Base-by-base conservation (phyloP, 2,329 filamentous ascomycete species). In the Fonsecaea erecta region DNA sequence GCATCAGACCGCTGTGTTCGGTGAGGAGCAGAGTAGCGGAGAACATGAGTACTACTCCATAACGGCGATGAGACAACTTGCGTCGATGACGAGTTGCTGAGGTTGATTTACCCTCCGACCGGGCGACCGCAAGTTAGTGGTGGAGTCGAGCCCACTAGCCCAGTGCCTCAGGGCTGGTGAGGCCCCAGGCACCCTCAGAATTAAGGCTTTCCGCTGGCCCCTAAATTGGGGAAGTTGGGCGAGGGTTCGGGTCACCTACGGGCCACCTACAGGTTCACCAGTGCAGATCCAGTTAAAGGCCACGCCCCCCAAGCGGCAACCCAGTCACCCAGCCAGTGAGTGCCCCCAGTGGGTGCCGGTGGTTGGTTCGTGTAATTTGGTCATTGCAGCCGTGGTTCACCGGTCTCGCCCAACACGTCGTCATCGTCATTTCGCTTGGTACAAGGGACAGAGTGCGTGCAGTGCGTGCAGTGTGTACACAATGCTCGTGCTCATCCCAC, bases 51-150 rank as follows among this genome's bases (percentile, higher is more conserved):
- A 46, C 40, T 46, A 12, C 40, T 4, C 40, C 3, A 16, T 9
- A 32, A 9, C 9, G 30, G 4, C 9, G 30, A 32, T 32, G 6
- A 34, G 32, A 34, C 32, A 34, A 34, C 5, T 9, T 34, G 32
- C 43, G 18, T 26, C 43, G 18, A 14, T 24, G 55, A 18, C 28
- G 43, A 58, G 55, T n/a, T 46, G 40, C 30, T 34, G 46, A 52
- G 18, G 57, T 60, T 52, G 57, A 60, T 60, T 60, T 60, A 60
- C 57, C 46, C 57, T 60, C 57, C 55, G 55, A 18, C 55, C 28
- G 30, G n/a, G 32, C 43, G 30, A 60, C 57, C 46, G 30, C 35
- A 34, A 35, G 4, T 40, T 11, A 26, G 21, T 11, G 43, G 53
- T 40, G 53, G 28, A 53, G 52, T n/a, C 26, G 14, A 34, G 52